A percentile compares a stretch with the other conserved stretches of the same genome.
Evolutionary conservation across 345 rosid species (phyloP).

Genomic region (Citrus sinensis): DVS_A1.0 CM039163.1:50180501-50181000

Average conservation of each 20-base stretch:
- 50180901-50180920: too few species aligned
- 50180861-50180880: too few species aligned
- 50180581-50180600: slow-evolving; percentile 75
- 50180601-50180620: slow-evolving; percentile 79
- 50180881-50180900: too few species aligned
- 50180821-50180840: too few species aligned
- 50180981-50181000: background rate
- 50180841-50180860: background rate
- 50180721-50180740: slow-evolving; percentile 34
- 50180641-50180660: slow-evolving; percentile 68
- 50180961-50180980: background rate
- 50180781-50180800: background rate
- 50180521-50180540: background rate
- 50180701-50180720: slow-evolving; percentile 35
- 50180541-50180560: background rate
- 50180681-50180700: slow-evolving; percentile 18
- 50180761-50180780: background rate
- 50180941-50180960: background rate
- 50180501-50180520: background rate
- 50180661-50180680: slow-evolving; percentile 39
- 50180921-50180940: too few species aligned
- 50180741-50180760: background rate
- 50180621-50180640: slow-evolving; percentile 75
- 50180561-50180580: slow-evolving; percentile 84
- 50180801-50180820: too few species aligned